Conservation (phyloP, 1,284 basidiomycete genomes). For the Gymnopus androsaceus region DNA sequence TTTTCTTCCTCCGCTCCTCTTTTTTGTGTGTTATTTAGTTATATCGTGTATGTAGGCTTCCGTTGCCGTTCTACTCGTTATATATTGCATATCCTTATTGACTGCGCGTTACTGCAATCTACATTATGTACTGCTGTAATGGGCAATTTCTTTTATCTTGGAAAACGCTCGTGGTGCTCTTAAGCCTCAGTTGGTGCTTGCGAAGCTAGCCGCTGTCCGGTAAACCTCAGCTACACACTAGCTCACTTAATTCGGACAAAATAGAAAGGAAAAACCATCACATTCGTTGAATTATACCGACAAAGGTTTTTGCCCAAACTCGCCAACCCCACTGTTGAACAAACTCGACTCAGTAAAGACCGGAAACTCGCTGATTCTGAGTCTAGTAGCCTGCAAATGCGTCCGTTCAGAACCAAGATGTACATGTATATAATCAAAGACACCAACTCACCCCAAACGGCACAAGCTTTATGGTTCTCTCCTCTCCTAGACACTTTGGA, state of each 20-base stretch:
- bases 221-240: too few species aligned
- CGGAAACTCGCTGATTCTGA: conserved; percentile 43
- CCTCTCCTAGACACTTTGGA: conserved; percentile 33
- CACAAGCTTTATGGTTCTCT: conserved; percentile 36
- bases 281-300: background rate
- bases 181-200: too few species aligned
- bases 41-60: background rate
- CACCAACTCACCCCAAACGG: conserved; percentile 39
- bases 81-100: background rate
- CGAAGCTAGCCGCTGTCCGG: too few species aligned
- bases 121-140: too few species aligned
- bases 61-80: too few species aligned
- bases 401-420: background rate
- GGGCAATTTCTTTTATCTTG: too few species aligned
- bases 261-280: too few species aligned
- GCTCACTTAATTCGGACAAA: too few species aligned
- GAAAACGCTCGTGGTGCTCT: too few species aligned
- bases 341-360: conserved; percentile 11
- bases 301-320: conserved; percentile 1
- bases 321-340: background rate
- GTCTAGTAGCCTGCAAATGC: conserved; percentile 36
- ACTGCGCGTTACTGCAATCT: too few species aligned
- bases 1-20: background rate
- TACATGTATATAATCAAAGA: background rate
- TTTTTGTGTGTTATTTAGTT: background rate